phyloP scores from a whole-genome alignment of 495 filamentous ascomycete genomes.

The Tuber melanosporum region DNA sequence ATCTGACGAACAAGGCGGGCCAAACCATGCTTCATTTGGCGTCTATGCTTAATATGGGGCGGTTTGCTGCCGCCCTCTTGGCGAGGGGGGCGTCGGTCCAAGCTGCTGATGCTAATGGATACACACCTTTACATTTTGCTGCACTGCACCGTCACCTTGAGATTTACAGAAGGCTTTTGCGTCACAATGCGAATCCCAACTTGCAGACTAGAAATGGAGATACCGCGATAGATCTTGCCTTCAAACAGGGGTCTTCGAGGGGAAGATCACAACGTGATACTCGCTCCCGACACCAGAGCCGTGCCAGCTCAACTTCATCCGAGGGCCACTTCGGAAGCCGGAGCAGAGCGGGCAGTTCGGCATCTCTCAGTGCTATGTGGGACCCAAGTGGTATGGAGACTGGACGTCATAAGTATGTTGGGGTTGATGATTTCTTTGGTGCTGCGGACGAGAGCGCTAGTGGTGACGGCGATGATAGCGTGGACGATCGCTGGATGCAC shows the following conservation, averaged over 20 bases:
- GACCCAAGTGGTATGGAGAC: slow-evolving; percentile 48
- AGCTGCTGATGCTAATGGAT: slow-evolving; percentile 69
- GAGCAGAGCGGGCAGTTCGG: slow-evolving; percentile 61
- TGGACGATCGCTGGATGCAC: slow-evolving; percentile 20
- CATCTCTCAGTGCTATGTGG: slow-evolving; percentile 60
- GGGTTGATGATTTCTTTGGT: slow-evolving; percentile 50
- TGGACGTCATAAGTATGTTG: slow-evolving; percentile 44
- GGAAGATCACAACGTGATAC: slow-evolving; percentile 11
- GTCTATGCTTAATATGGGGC: slow-evolving; percentile 64
- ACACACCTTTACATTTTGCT: slow-evolving; percentile 77
- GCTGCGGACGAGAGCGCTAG: slow-evolving; percentile 43
- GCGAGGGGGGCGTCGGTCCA: slow-evolving; percentile 74
- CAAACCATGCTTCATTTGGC: slow-evolving; percentile 80
- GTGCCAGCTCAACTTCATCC: slow-evolving; percentile 50
- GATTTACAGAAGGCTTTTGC: slow-evolving; percentile 67
- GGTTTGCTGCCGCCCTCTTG: slow-evolving; percentile 73
- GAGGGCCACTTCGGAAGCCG: slow-evolving; percentile 46
- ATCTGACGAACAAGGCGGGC: slow-evolving; percentile 57
- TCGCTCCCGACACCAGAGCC: slow-evolving; percentile 55
- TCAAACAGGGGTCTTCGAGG: slow-evolving; percentile 47
- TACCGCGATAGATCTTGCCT: slow-evolving; percentile 61
- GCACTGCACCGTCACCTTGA: slow-evolving; percentile 68
- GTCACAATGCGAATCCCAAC: slow-evolving; percentile 64
- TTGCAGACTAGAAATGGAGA: slow-evolving; percentile 65
- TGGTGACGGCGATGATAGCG: slow-evolving; percentile 26